Evolutionary conservation across 495 filamentous ascomycete genomes (phyloP).

Genomic region (Hypoxylon perforatum): DNA sequence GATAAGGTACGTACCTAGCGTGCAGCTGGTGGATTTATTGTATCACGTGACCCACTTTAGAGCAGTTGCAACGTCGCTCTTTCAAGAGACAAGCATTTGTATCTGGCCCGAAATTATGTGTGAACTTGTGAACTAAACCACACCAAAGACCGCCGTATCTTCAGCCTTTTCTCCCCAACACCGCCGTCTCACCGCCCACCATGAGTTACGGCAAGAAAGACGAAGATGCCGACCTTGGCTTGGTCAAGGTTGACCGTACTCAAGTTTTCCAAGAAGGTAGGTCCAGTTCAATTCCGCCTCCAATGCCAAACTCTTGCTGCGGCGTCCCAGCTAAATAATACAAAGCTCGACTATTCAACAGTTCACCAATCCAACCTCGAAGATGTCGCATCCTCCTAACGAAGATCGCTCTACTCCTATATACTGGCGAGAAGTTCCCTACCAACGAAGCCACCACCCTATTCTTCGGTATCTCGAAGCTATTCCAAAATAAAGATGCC

Average conservation of each 20-base stretch:
- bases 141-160: slow-evolving; percentile 40
- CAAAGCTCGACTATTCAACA: slow-evolving; percentile 95
- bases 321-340: slow-evolving; percentile 31
- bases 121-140: slow-evolving; percentile 26
- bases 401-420: slow-evolving; percentile 95
- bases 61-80: slow-evolving; percentile 49
- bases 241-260: slow-evolving; percentile 97
- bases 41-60: slow-evolving; percentile 35
- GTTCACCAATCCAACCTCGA: slow-evolving; percentile 92
- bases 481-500: slow-evolving; percentile 99
- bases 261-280: slow-evolving; percentile 99
- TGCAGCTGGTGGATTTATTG: background rate
- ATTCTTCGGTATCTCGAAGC: slow-evolving; percentile 99
- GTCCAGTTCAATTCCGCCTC: slow-evolving; percentile 38
- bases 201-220: slow-evolving; percentile 99
- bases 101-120: slow-evolving; percentile 43
- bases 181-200: slow-evolving; percentile 52
- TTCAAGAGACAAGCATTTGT: slow-evolving; percentile 33
- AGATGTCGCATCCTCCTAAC: slow-evolving; percentile 95
- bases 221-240: slow-evolving; percentile 91
- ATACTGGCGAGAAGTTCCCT: slow-evolving; percentile 96
- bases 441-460: slow-evolving; percentile 97
- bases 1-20: slow-evolving; percentile 20
- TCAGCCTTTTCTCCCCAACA: slow-evolving; percentile 41
- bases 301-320: slow-evolving; percentile 8